These are phyloP conservation scores for Cryptosporidium sp. DNA, from an alignment of 169 alveolate species.

Conservation along the genomic window DNA sequence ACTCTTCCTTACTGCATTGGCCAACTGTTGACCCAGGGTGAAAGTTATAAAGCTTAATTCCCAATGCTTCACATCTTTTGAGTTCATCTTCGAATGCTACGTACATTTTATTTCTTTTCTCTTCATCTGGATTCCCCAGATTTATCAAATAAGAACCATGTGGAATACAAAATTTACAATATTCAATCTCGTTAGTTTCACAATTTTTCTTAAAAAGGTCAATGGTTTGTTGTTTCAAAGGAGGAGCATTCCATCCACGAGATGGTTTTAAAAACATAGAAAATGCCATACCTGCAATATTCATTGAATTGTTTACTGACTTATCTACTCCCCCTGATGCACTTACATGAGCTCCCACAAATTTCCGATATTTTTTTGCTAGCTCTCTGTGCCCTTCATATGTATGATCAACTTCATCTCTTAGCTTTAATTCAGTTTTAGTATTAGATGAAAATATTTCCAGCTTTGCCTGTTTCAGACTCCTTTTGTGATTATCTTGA, in stretches of 20 bases:
- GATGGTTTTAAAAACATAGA: slow-evolving; percentile 89
- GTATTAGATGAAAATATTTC: not conserved
- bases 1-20: slow-evolving; percentile 58
- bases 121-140: slow-evolving; percentile 89
- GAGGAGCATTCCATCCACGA: slow-evolving; percentile 89
- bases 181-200: slow-evolving; percentile 79
- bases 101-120: slow-evolving; percentile 86
- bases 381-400: slow-evolving; percentile 29
- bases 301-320: slow-evolving; percentile 84
- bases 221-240: slow-evolving; percentile 81
- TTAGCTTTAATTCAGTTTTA: not conserved
- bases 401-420: slow-evolving; percentile 17
- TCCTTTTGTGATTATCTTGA: not conserved
- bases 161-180: slow-evolving; percentile 82
- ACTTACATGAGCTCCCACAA: slow-evolving; percentile 90
- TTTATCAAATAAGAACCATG: slow-evolving; percentile 91
- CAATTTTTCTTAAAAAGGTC: slow-evolving; percentile 80
- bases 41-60: slow-evolving; percentile 87
- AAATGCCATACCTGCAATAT: slow-evolving; percentile 86
- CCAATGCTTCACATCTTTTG: slow-evolving; percentile 87
- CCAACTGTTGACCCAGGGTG: slow-evolving; percentile 88
- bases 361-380: slow-evolving; percentile 16
- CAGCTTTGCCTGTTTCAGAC: slow-evolving; percentile 19
- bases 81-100: slow-evolving; percentile 87
- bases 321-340: slow-evolving; percentile 91